Base-by-base conservation (phyloP, 441 rosid species). In the Euphorbia neoarborescens region DNA sequence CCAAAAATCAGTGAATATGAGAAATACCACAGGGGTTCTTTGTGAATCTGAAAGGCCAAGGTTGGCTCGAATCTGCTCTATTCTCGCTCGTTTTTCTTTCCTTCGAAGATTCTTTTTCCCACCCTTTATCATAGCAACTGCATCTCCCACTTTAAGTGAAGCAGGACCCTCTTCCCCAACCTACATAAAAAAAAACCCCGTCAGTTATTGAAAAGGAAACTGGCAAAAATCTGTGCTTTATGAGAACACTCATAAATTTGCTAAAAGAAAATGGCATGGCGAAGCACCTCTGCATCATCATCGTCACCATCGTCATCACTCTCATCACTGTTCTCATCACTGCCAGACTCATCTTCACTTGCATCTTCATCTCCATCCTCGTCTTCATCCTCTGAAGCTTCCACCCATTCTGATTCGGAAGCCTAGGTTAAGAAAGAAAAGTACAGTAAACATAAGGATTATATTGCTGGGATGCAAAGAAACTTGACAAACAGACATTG, bases 1-100 rank as follows among this genome's bases (percentile, higher is more conserved):
- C 68, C 56, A 62, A 62, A n/a, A 56, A 60, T 12, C 24, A 53
- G 35, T 11, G 13, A 34, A 68, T 20, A 56, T 20, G 40, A 46
- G 5, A 35, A 63, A 58, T 86, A 91, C 97, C 90, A 70, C 65
- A 46, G 99, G 96, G 69, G 99, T 94, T 86, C 97, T 90, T 73
- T 94, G 97, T 67, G 92, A 86, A 89, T 94, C 97, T 57, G 96
- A 91, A 42, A 94, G 97, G 74, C 99, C 96, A 62, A 94, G 90
- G 75, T 86, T 91, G 76, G 91, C 97, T 83, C 99, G 82, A 71
- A 94, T 90, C 84, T 91, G 96, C 83, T 90, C 96, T 73, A 94
- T 91, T 80, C 99, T 89, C 65, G 91, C 86, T 67, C 97, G 82
- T 75, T 91, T 94, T 79, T 94, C 97, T 79, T 94, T 94, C 82